phyloP scores from a whole-genome alignment of 192 early-diverging fungal genomes.

The Gonapodya prolifera region DNA sequence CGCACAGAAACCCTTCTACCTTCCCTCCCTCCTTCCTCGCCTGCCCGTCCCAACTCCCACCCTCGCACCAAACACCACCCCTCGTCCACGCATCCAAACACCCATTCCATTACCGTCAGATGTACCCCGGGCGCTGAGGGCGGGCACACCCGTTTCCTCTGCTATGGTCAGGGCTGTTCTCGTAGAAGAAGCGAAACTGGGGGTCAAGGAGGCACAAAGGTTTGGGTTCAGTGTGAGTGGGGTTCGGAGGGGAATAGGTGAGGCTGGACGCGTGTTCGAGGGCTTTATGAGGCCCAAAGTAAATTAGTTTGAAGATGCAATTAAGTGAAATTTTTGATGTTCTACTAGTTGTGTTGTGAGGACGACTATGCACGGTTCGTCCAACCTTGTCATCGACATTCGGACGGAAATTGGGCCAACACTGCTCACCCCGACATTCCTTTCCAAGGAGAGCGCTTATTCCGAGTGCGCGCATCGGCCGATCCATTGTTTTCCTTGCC shows the following conservation, averaged over 20 bases:
- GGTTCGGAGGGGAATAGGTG: not conserved
- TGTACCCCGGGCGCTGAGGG: not conserved
- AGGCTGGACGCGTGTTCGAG: not conserved
- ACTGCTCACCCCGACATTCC: not conserved
- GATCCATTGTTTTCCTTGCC: not conserved
- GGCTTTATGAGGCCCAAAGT: not conserved
- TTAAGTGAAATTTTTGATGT: not conserved
- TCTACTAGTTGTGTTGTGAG: not conserved
- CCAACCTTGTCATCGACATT: not conserved
- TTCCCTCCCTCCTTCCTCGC: not conserved
- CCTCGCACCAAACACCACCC: not conserved
- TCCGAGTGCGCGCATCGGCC: not conserved
- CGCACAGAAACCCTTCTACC: not conserved
- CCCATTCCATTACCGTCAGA: not conserved
- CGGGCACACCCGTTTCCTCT: not conserved
- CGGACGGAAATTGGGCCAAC: not conserved
- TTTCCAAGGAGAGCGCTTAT: not conserved
- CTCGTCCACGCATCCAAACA: not conserved
- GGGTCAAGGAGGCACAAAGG: not conserved
- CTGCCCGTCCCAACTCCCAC: not conserved
- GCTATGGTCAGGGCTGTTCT: not conserved
- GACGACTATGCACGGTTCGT: too few relatives aligned
- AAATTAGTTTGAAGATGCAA: not conserved
- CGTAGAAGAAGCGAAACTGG: not conserved
- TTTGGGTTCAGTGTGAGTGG: not conserved